Evolutionary conservation across 352 stramenopile genomes (phyloP).

Genomic region (Phytophthora agathidicida): DNA sequence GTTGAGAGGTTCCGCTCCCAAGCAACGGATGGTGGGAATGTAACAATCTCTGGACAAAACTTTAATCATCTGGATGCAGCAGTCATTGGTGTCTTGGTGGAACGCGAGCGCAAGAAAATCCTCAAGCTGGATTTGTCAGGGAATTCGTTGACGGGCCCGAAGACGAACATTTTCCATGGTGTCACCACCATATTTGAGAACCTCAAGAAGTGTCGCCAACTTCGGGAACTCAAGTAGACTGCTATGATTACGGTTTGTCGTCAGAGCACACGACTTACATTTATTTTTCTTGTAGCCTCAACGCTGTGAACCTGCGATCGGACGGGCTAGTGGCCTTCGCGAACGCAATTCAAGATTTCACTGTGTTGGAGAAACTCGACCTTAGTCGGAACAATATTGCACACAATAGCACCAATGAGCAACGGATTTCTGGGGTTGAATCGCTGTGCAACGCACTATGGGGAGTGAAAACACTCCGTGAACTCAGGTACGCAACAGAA

Average conservation of each 20-base stretch:
- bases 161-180: constrained; percentile 65
- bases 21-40: constrained; percentile 29
- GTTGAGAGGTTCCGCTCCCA: constrained; percentile 40
- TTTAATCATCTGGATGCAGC: constrained; percentile 70
- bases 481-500: constrained; percentile 32
- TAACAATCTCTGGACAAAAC: constrained; percentile 30
- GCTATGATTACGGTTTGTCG: background rate
- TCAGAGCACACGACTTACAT: background rate
- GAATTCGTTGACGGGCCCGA: constrained; percentile 54
- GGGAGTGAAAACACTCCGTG: constrained; percentile 41
- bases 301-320: constrained; percentile 42
- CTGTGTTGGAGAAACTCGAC: constrained; percentile 50
- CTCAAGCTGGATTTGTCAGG: constrained; percentile 56
- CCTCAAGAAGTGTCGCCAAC: constrained; percentile 51
- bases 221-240: constrained; percentile 59
- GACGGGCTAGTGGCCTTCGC: constrained; percentile 61
- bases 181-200: constrained; percentile 48
- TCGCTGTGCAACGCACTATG: constrained; percentile 63
- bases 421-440: constrained; percentile 54
- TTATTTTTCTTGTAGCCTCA: constrained; percentile 33
- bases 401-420: constrained; percentile 65
- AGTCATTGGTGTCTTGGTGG: constrained; percentile 55
- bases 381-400: constrained; percentile 55
- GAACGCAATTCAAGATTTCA: constrained; percentile 45
- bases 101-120: constrained; percentile 54